These are phyloP conservation scores for Dissophora globulifera DNA, from an alignment of 192 early-diverging fungal species.

Conservation along the genomic window DNA sequence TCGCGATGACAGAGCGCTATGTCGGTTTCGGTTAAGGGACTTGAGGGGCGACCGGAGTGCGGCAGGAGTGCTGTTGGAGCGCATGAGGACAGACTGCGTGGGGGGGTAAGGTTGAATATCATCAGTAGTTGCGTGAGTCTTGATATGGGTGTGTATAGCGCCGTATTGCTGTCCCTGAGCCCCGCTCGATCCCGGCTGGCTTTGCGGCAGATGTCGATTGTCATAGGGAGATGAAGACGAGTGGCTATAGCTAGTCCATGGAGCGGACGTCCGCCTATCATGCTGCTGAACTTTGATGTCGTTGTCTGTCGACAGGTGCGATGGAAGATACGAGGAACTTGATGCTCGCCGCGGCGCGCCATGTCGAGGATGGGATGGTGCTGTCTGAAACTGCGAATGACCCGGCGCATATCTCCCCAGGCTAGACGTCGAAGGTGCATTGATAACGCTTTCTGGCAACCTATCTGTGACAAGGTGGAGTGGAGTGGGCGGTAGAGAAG, in stretches of 20 bases:
- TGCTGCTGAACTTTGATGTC: slow-evolving; percentile 22
- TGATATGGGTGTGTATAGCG: slow-evolving; percentile 8
- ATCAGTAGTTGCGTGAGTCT: slow-evolving; percentile 14
- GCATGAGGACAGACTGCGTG: slow-evolving; percentile 25
- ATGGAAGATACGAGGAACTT: slow-evolving; percentile 38
- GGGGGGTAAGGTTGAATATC: slow-evolving; percentile 29
- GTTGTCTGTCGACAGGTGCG: slow-evolving; percentile 10
- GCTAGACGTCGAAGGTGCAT: not conserved
- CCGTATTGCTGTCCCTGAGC: slow-evolving; percentile 13
- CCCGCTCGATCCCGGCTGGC: slow-evolving; percentile 4
- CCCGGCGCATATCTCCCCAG: slow-evolving; percentile 15
- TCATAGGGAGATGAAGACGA: slow-evolving; percentile 14
- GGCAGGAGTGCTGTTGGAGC: slow-evolving; percentile 46
- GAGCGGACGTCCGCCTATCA: slow-evolving; percentile 36
- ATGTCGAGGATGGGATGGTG: slow-evolving; percentile 15
- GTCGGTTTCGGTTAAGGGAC: slow-evolving; percentile 22
- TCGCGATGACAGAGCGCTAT: slow-evolving; percentile 29
- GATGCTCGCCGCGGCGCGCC: slow-evolving; percentile 31
- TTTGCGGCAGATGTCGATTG: slow-evolving; percentile 6
- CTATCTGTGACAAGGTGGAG: slow-evolving; percentile 21
- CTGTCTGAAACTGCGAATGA: slow-evolving; percentile 15
- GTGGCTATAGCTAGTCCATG: slow-evolving; percentile 19
- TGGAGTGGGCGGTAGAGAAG: slow-evolving; percentile 41
- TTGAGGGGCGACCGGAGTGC: slow-evolving; percentile 27
- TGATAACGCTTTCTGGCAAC: slow-evolving; percentile 16